These are phyloP conservation scores for Catharanthus roseus DNA, from an alignment of 257 asterid genomes.

Conservation along the genomic window DNA sequence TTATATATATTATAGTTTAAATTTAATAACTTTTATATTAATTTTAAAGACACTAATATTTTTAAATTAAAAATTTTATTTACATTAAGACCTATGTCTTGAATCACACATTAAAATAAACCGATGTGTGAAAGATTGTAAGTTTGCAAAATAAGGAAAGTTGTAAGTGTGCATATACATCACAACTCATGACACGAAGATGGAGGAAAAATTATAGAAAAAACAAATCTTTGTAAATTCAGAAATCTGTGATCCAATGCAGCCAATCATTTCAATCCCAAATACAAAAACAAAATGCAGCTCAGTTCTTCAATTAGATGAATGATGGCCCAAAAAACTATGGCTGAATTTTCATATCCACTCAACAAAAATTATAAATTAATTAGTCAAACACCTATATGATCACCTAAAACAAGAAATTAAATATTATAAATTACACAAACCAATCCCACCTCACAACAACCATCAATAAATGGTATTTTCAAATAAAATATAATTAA, in stretches of 20 bases:
- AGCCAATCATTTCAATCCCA: slow-evolving; percentile 6
- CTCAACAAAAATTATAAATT: background rate
- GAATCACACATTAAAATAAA: too few species aligned
- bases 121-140: too few species aligned
- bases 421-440: background rate
- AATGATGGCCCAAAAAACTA: slow-evolving; percentile 7
- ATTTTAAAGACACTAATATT: too few species aligned
- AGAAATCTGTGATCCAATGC: background rate
- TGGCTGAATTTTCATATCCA: slow-evolving; percentile 5
- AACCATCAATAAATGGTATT: background rate
- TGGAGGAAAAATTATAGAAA: too few species aligned
- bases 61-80: too few species aligned
- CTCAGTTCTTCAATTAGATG: background rate
- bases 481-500: background rate
- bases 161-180: too few species aligned
- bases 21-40: too few species aligned
- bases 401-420: background rate
- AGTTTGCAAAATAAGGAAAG: too few species aligned
- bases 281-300: slow-evolving; percentile 1
- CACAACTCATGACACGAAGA: background rate
- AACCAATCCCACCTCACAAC: slow-evolving; percentile 8
- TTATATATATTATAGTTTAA: too few species aligned
- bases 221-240: background rate
- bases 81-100: too few species aligned
- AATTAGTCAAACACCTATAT: background rate